These are phyloP conservation scores for Blastocrithidia nonstop DNA, from an alignment of 208 protist species.

Conservation along the genomic window DNA sequence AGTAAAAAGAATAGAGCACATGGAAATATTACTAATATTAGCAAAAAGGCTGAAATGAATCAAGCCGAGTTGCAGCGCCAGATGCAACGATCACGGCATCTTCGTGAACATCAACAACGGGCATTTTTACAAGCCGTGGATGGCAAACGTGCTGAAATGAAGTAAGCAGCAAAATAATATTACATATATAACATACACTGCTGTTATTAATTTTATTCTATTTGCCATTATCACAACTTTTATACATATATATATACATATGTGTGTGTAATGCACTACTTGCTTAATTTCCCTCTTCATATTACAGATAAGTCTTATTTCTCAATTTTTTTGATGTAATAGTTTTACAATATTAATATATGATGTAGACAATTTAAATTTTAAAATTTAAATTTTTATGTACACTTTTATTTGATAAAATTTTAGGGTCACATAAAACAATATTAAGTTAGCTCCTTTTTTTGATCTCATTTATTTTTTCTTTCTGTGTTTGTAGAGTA, in stretches of 20 bases:
- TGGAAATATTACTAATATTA: background rate
- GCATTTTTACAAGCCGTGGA: constrained; percentile 44
- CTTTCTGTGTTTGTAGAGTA: no score
- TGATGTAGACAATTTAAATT: no score
- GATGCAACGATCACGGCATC: constrained; percentile 12
- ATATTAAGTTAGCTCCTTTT: no score
- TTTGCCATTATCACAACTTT: background rate
- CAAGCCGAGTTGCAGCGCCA: constrained; percentile 12
- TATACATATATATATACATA: constrained; percentile 1
- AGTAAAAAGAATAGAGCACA: background rate
- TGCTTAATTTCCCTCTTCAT: no score
- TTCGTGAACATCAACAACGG: constrained; percentile 20
- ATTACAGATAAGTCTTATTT: no score
- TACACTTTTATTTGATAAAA: no score
- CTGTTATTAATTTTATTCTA: background rate
- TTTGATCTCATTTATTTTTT: no score
- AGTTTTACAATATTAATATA: no score
- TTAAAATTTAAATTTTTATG: no score
- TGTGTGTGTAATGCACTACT: background rate
- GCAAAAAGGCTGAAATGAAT: constrained; percentile 2
- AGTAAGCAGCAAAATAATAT: constrained; percentile 3
- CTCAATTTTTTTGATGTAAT: no score
- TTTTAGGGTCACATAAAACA: no score
- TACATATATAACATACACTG: background rate
- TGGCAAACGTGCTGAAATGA: constrained; percentile 18